phyloP scores from a whole-genome alignment of 75 land plant genomes.

The Cunninghamia lanceolata region DNA sequence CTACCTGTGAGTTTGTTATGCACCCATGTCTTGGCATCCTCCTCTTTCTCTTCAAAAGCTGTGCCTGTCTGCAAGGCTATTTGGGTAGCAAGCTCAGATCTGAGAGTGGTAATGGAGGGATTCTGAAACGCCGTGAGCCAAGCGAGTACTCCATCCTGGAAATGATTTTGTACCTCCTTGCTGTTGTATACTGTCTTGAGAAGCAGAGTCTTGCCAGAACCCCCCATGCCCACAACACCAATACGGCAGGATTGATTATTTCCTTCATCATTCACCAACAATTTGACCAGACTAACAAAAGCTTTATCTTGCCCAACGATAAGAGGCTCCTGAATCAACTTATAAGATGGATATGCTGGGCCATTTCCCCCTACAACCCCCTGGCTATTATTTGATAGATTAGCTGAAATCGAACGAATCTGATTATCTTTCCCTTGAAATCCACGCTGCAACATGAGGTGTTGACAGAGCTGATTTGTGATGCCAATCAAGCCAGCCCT shows the following conservation, averaged over 20 bases:
- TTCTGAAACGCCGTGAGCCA: slow-evolving; percentile 7
- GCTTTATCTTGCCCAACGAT: neutral
- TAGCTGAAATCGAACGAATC: neutral
- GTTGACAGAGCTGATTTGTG: neutral
- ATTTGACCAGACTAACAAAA: neutral
- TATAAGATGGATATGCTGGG: neutral
- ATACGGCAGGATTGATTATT: neutral
- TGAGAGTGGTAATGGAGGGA: neutral
- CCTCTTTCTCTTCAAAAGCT: neutral
- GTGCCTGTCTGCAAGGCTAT: neutral
- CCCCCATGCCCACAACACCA: slow-evolving; percentile 11
- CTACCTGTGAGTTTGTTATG: neutral
- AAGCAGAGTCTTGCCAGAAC: slow-evolving; percentile 11
- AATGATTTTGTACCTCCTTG: neutral
- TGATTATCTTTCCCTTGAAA: no score
- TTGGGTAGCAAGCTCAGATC: neutral
- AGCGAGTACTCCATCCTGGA: neutral
- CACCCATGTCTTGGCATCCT: neutral
- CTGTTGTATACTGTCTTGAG: slow-evolving; percentile 4
- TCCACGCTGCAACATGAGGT: neutral
- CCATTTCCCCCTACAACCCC: no score
- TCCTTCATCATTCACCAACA: neutral
- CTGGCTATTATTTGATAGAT: neutral
- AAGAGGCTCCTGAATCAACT: neutral
- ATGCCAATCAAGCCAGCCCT: neutral